Evolutionary conservation across 2,329 filamentous ascomycete genomes (phyloP).

Genomic region (Monilinia fructicola): DNA sequence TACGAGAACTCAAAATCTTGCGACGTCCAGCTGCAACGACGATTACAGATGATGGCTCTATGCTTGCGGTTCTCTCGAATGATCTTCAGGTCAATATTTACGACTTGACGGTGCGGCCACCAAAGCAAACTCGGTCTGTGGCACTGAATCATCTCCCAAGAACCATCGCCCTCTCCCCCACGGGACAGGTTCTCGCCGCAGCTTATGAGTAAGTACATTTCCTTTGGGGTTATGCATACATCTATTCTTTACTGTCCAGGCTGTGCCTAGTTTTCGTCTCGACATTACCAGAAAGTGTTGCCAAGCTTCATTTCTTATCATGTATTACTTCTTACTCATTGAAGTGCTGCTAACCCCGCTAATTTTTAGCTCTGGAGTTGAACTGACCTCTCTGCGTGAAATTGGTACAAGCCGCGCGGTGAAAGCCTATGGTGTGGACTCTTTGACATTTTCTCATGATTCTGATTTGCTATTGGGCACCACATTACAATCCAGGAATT

Average conservation of each 20-base stretch:
- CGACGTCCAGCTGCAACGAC: slow-evolving; percentile 74
- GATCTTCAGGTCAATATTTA: slow-evolving; percentile 89
- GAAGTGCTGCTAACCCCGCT: slow-evolving; percentile 8
- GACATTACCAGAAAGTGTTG: not conserved
- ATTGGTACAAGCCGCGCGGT: slow-evolving; percentile 65
- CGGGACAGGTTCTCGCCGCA: slow-evolving; percentile 77
- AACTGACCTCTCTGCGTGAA: slow-evolving; percentile 73
- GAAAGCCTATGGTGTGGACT: slow-evolving; percentile 74
- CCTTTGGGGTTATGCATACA: not conserved
- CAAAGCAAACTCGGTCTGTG: slow-evolving; percentile 70
- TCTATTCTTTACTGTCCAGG: not conserved
- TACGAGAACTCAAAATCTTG: slow-evolving; percentile 76
- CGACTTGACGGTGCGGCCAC: slow-evolving; percentile 62
- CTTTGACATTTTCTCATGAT: slow-evolving; percentile 72
- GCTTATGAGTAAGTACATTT: slow-evolving; percentile 63
- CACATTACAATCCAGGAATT: slow-evolving; percentile 61
- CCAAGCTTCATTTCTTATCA: not conserved
- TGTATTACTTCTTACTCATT: not conserved
- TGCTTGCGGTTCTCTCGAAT: slow-evolving; percentile 76
- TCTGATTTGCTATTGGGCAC: slow-evolving; percentile 78
- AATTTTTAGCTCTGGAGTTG: slow-evolving; percentile 62
- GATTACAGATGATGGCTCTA: slow-evolving; percentile 73
- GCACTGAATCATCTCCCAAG: slow-evolving; percentile 76
- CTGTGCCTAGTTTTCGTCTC: not conserved
- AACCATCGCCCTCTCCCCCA: slow-evolving; percentile 77